Evolutionary conservation across 2,329 filamentous ascomycete species (phyloP).

Genomic region (Clonostachys sp.): DNA sequence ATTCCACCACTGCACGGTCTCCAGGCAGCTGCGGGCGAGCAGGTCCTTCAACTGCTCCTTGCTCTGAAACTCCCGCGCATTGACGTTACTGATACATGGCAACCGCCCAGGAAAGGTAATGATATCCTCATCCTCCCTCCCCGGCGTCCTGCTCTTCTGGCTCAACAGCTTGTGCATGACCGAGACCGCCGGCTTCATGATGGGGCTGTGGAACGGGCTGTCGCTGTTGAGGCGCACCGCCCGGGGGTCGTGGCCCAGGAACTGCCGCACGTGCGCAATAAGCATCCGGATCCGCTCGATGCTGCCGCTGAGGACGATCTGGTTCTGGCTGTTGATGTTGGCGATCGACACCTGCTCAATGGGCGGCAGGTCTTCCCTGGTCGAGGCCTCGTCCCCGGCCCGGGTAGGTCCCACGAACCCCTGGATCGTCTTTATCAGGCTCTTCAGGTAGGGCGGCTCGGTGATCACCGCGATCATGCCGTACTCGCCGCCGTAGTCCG

Average conservation of each 20-base stretch:
- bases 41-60: constrained; percentile 74
- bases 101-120: constrained; percentile 71
- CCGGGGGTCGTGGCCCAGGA: constrained; percentile 85
- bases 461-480: constrained; percentile 94
- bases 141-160: constrained; percentile 47
- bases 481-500: constrained; percentile 72
- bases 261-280: constrained; percentile 80
- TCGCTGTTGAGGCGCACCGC: constrained; percentile 84
- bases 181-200: constrained; percentile 81
- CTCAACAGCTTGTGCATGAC: constrained; percentile 68
- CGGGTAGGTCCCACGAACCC: constrained; percentile 71
- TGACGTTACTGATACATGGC: constrained; percentile 83
- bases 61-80: constrained; percentile 70
- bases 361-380: constrained; percentile 62
- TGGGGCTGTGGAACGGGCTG: constrained; percentile 84
- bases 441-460: constrained; percentile 69
- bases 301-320: constrained; percentile 89
- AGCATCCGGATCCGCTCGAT: constrained; percentile 78
- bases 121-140: constrained; percentile 54
- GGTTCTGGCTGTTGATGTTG: constrained; percentile 93
- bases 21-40: constrained; percentile 76
- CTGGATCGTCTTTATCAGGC: constrained; percentile 68
- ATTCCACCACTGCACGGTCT: constrained; percentile 93
- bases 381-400: constrained; percentile 64
- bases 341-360: constrained; percentile 87